Base-by-base conservation (phyloP, 306 rosid genomes). In the Coriaria nepalensis region DNA sequence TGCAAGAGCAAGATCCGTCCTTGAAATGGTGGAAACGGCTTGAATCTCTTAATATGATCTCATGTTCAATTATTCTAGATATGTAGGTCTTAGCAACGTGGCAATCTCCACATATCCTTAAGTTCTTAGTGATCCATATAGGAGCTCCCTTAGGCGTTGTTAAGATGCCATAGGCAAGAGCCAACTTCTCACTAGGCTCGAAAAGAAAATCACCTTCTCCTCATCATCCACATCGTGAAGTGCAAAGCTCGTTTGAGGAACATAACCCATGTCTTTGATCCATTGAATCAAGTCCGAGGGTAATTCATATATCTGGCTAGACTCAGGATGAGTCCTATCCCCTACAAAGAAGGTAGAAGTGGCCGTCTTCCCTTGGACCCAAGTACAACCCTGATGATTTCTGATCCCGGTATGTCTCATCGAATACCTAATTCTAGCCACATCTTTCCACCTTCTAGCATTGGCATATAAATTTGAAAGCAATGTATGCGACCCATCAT, bases 121-220 rank as follows among this genome's bases (percentile, higher is more conserved):
- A 75, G 54, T 79, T 83, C 79, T 78, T 81, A 55, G 87, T 78
- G 55, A 78, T 81, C 45, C 84, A 72, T 20, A 85, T 75, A 10
- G 80, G 79, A 37, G 56, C 39, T 10, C 75, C 76, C 5, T 59
- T 62, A 13, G 74, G 72, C 32, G 73, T 49, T 20, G 74, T 78
- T 40, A 78, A 67, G 68, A 85, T 69, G 62, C 70, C 81, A 58
- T 75, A 87, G 45, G 96, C 94, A 72, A 87, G 90, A 53, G 94
- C 96, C 76, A 87, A 71, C 78, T 87, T 87, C 64, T 87, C 96
- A 64, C 94, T 79, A 58, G 82, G 96, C 68, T 87, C 84, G 52
- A 53, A 68, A 36, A 87, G 90, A 46, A 82, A 66, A 69, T 75
- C 92, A 70, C 83, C 60, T 82, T 87, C 69, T 82, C 96, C 61